Evolutionary conservation across 225 moss, liverwort and hornwort genomes (phyloP), one percentile per base, ranked within the genome.

Genomic region (Lunularia cruciata): DNA sequence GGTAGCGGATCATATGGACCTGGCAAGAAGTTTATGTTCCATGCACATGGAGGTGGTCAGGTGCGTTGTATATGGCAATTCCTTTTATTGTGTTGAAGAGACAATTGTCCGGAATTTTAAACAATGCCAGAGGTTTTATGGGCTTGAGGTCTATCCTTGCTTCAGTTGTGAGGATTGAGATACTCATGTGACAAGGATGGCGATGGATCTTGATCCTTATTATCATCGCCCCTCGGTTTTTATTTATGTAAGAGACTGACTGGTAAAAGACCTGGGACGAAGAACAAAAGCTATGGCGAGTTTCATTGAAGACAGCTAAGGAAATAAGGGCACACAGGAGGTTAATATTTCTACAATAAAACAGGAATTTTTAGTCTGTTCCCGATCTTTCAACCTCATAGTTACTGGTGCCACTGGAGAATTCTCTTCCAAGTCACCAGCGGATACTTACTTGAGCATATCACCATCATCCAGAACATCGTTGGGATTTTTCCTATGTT

Each of bases 31-130:
- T 70, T 63, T 49, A 57, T 59, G 1, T 78, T 63, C 42, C 52
- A 60, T 22, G 57, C 48, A 7, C 63, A 73, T 47, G 78, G 73
- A 23, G 78, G 73, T 34, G 78, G 78, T 57, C 73, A 73, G 68
- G 77, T 77, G 60, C 37, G 16, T 33, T 11, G 37, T 40, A 20
- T 1, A 26, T 47, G 65, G 13, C 13, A 8, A 18, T 26, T 45
- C 9, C 3, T 32, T 5, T 46, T 47, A 20, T 1, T 19, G 43
- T 14, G 20, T 35, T 9, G 30, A 31, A 27, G 15, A 36, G 16
- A 60, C 18, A 16, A n/a, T n/a, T 14, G 49, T 10, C 28, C n/a
- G n/a, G n/a, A 20, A 47, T 30, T 14, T n/a, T 45, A 0, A 3
- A n/a, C n/a, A 59, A 36, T 47, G 65, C 13, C n/a, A n/a, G n/a